A percentile compares a stretch with the other conserved stretches of the same genome.
These are phyloP conservation scores for Bacidia gigantensis DNA, from an alignment of 495 filamentous ascomycete species.

Conservation along the genomic window DNA sequence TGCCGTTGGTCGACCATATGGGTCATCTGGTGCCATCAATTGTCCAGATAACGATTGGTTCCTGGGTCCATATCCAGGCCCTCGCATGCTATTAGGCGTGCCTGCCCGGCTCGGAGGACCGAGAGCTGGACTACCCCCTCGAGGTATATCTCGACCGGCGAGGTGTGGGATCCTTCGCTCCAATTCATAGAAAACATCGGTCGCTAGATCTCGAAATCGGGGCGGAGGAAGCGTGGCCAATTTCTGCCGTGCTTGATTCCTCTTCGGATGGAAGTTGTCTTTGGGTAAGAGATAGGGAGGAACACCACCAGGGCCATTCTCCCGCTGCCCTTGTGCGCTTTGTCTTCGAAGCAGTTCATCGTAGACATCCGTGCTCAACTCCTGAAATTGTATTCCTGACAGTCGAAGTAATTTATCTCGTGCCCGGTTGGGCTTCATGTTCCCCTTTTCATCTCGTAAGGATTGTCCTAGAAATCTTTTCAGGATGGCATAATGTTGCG, in stretches of 20 bases:
- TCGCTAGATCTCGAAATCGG: constrained; percentile 80
- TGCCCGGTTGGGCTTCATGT: constrained; percentile 68
- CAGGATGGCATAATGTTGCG: constrained; percentile 70
- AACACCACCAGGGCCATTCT: constrained; percentile 26
- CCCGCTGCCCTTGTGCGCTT: constrained; percentile 35
- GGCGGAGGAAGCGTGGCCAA: constrained; percentile 73
- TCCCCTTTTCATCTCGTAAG: constrained; percentile 58
- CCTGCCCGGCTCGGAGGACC: constrained; percentile 38
- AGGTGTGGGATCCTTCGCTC: constrained; percentile 84
- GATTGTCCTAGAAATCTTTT: constrained; percentile 60
- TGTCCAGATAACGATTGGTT: constrained; percentile 32
- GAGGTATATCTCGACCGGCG: constrained; percentile 47
- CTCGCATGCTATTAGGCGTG: constrained; percentile 38
- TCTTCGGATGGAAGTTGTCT: constrained; percentile 83
- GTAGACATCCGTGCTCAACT: constrained; percentile 93
- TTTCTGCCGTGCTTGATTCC: constrained; percentile 90
- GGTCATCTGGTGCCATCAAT: constrained; percentile 22
- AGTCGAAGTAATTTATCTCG: constrained; percentile 84
- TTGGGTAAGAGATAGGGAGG: constrained; percentile 69
- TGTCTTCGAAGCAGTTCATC: constrained; percentile 87
- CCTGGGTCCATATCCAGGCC: constrained; percentile 22
- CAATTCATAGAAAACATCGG: constrained; percentile 88
- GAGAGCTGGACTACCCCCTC: constrained; percentile 55
- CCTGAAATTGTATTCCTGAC: constrained; percentile 84
- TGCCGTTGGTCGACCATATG: constrained; percentile 52